These are phyloP conservation scores for Russula ochroleuca DNA, from an alignment of 768 basidiomycete species.

Conservation along the genomic window DNA sequence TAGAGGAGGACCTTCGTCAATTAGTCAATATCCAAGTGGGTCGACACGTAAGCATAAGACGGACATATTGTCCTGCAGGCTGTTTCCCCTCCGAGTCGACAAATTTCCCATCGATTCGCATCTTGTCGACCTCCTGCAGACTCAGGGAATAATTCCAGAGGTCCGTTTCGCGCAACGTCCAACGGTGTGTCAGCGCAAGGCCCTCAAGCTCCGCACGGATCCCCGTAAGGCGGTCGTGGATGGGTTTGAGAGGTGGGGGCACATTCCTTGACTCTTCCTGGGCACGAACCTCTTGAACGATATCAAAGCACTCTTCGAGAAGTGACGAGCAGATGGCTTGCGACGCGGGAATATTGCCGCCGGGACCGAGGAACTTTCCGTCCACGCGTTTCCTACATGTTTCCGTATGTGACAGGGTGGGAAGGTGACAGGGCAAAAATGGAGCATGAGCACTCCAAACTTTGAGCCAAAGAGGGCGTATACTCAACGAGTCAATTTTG, in stretches of 20 bases:
- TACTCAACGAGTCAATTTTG: constrained; percentile 93
- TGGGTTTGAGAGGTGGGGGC: constrained; percentile 78
- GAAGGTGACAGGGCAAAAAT: constrained; percentile 7
- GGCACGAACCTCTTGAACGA: constrained; percentile 91
- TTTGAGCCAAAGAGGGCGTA: constrained; percentile 26
- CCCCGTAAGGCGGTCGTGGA: constrained; percentile 85
- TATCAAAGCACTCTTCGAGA: constrained; percentile 95
- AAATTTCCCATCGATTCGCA: constrained; percentile 97
- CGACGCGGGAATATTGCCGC: constrained; percentile 83
- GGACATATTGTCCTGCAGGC: constrained; percentile 91
- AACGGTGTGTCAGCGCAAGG: constrained; percentile 90
- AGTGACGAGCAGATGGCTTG: constrained; percentile 90
- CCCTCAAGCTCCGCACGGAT: constrained; percentile 87
- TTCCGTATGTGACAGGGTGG: constrained; percentile 21
- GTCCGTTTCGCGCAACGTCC: constrained; percentile 94
- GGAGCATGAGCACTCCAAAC: constrained; percentile 8
- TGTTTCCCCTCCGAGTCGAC: constrained; percentile 89
- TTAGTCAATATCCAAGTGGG: constrained; percentile 7
- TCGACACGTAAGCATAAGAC: constrained; percentile 31
- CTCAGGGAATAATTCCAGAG: constrained; percentile 91
- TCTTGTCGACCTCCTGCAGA: constrained; percentile 93
- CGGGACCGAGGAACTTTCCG: constrained; percentile 91
- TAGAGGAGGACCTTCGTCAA: constrained; percentile 80
- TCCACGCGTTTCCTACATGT: constrained; percentile 78
- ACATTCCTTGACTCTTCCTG: constrained; percentile 88